A percentile compares a stretch with the other conserved stretches of the same genome.
Conservation (phyloP, 2,329 filamentous ascomycete species). For the Sarocladiaceae sp. region DNA sequence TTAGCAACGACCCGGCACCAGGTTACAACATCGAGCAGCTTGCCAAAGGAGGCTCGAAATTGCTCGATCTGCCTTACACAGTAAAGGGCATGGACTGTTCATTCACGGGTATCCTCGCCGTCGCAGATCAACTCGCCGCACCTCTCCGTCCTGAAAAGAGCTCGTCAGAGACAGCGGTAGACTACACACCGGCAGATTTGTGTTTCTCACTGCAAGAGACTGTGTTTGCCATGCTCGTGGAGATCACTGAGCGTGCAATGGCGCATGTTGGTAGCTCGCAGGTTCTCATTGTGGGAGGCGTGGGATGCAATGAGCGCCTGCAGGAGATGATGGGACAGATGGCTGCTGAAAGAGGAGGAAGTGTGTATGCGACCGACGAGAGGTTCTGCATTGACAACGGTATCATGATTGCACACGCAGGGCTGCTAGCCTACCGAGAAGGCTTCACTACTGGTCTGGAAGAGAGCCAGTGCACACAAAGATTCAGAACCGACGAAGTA, state of each 20-base stretch:
- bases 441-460: constrained; percentile 73
- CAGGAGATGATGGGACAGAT: constrained; percentile 99
- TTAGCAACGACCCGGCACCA: constrained; percentile 93
- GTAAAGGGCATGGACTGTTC: constrained; percentile 99
- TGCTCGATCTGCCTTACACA: constrained; percentile 88
- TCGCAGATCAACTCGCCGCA: constrained; percentile 74
- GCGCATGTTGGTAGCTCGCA: constrained; percentile 89
- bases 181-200: constrained; percentile 74
- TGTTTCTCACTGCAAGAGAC: constrained; percentile 97
- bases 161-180: not conserved
- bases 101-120: constrained; percentile 86
- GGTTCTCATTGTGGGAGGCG: constrained; percentile 92
- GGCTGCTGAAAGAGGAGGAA: constrained; percentile 83
- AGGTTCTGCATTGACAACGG: constrained; percentile 98
- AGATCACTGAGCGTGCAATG: constrained; percentile 98
- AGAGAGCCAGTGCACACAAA: constrained; percentile 80
- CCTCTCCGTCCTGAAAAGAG: constrained; percentile 53
- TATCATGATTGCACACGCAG: constrained; percentile 99
- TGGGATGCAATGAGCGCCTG: constrained; percentile 89
- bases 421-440: constrained; percentile 76
- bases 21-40: constrained; percentile 98
- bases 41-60: constrained; percentile 59
- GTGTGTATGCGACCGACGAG: constrained; percentile 92
- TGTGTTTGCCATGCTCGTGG: constrained; percentile 93
- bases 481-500: constrained; percentile 80